Evolutionary conservation across 345 rosid species (phyloP).

Genomic region (Bretschneidera sinensis): DNA sequence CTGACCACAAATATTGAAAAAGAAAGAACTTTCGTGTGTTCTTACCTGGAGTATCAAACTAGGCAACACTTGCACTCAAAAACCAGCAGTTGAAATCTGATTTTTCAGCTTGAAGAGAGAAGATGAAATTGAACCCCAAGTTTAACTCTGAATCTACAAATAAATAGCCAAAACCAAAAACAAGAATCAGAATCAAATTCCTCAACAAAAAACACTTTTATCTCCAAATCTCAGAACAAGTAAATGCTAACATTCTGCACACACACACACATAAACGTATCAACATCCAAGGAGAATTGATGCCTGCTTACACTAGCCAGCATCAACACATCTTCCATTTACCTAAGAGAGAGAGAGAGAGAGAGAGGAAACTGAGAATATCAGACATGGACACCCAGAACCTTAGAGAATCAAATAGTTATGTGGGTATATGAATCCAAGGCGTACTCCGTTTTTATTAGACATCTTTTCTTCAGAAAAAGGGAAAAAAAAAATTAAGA

Average conservation of each 20-base stretch:
- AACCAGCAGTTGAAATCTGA: slow-evolving; percentile 2
- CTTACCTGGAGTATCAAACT: slow-evolving; percentile 6
- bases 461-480: background rate
- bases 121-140: slow-evolving; percentile 10
- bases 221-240: background rate
- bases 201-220: background rate
- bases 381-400: slow-evolving; percentile 28
- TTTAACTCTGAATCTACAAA: slow-evolving; percentile 20
- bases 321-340: slow-evolving; percentile 14
- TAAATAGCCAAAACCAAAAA: slow-evolving; percentile 14
- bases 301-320: slow-evolving; percentile 13
- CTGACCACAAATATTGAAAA: too few relatives aligned
- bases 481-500: too few relatives aligned
- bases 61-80: background rate
- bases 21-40: background rate
- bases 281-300: slow-evolving; percentile 15
- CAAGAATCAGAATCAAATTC: slow-evolving; percentile 46
- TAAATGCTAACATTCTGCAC: background rate
- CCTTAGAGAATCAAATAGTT: slow-evolving; percentile 13
- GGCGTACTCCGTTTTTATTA: slow-evolving; percentile 29
- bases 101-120: slow-evolving; percentile 9
- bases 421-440: slow-evolving; percentile 37
- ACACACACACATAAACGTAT: background rate
- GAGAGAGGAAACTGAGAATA: background rate
- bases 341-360: slow-evolving; percentile 6